Base-by-base conservation (phyloP, 2,329 filamentous ascomycete species). In the Lasiodiplodia sp. region DNA sequence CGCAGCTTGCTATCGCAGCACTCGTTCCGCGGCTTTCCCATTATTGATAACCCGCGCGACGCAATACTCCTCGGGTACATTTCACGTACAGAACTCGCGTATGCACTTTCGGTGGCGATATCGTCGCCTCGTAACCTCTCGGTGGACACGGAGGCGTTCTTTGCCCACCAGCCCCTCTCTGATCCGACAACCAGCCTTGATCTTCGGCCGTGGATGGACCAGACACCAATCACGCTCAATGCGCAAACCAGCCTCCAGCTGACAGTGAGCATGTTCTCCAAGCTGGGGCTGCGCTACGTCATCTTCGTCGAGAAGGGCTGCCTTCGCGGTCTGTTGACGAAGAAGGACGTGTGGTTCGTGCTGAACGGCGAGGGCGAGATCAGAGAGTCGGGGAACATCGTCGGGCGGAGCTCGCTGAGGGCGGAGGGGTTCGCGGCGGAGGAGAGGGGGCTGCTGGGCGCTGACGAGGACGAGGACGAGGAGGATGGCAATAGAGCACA, bases 281-380 rank as follows among this genome's bases (percentile, higher is more conserved):
- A 95, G 77, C 87, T 99, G 10, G 96, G 96, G 23, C 82, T 99
- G 70, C 88, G 95, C 63, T 97, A 98, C 81, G 88, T 99, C 5
- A 82, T 98, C 3, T 96, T 98, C 78, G 89, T 88, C 49, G 92
- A 97, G 72, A 87, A 90, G 60, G 96, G 96, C 23, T 87, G 88
- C 62, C 82, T 99, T 49, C 90, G 93, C 78, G 96, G 96, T 0
- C 80, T 99, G 58, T 83, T 98, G 73, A 99, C 96, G 23, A 98
- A 98, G 84, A 99, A 99, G 83, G 96, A 99, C 80, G 90, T 97
- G 40, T 98, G 94, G 92, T 94, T 93, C 79, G 90, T 98, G 49
- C 84, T 98, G 56, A 93, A 97, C 76, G 92, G 91, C 11, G 90
- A 91, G 71, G 77, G 78, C 14, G 76, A 77, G 57, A 60, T 47